A percentile compares a stretch with the other conserved stretches of the same genome.
phyloP scores from a whole-genome alignment of 1,284 basidiomycete genomes.

The Ganoderma sinense region DNA sequence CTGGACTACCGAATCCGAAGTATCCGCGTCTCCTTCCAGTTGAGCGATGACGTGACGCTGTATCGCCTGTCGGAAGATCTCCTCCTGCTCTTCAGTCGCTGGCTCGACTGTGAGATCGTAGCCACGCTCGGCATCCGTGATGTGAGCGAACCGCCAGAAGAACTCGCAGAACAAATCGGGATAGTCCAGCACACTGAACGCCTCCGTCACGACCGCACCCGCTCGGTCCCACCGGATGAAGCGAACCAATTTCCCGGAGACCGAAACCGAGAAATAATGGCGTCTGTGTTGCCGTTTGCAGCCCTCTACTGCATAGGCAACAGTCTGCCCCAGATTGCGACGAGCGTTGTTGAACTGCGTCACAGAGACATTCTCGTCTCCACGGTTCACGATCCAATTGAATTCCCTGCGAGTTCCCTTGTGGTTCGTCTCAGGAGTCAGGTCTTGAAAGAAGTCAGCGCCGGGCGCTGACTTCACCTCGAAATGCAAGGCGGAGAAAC shows the following conservation, averaged over 20 bases:
- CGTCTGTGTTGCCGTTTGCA: constrained; percentile 13
- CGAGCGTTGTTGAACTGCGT: neutral
- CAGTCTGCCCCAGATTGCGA: constrained; percentile 7
- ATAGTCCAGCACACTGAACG: neutral
- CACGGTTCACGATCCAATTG: neutral
- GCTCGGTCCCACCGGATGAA: constrained; percentile 23
- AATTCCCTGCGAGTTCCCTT: neutral
- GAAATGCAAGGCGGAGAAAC: constrained; percentile 11
- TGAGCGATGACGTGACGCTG: neutral
- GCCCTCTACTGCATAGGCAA: constrained; percentile 12
- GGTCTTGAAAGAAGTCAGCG: constrained; percentile 9
- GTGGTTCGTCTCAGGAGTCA: neutral
- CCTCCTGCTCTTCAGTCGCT: neutral
- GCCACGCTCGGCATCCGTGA: constrained; percentile 12
- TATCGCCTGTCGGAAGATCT: neutral
- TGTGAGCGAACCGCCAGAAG: constrained; percentile 18
- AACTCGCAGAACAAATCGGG: constrained; percentile 13
- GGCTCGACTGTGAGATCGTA: constrained; percentile 20
- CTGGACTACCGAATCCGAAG: neutral
- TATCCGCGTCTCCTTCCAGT: neutral
- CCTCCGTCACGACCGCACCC: constrained; percentile 11
- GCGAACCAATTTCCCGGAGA: constrained; percentile 4
- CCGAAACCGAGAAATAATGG: constrained; percentile 4
- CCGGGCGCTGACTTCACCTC: neutral
- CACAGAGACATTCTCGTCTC: neutral